These are phyloP conservation scores for Russula sp. DNA, from an alignment of 768 basidiomycete species.

Conservation along the genomic window DNA sequence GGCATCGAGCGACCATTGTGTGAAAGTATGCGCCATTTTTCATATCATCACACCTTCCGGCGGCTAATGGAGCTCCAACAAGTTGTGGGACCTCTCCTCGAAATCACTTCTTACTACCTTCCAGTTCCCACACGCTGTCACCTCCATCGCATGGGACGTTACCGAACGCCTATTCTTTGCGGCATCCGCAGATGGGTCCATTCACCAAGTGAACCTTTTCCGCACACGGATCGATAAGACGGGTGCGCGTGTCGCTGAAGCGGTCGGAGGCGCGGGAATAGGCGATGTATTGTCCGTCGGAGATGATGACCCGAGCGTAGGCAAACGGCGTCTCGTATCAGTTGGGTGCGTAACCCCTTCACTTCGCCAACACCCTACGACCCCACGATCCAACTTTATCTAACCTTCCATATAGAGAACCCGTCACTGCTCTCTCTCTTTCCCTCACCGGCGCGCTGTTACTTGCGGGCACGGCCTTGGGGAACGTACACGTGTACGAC, in stretches of 20 bases:
- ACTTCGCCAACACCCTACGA: neutral
- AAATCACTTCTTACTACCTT: slow-evolving; percentile 79
- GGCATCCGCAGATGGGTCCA: slow-evolving; percentile 64
- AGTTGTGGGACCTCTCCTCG: slow-evolving; percentile 81
- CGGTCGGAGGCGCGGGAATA: slow-evolving; percentile 67
- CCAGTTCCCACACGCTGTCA: slow-evolving; percentile 73
- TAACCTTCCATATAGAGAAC: slow-evolving; percentile 45
- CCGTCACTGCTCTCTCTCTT: slow-evolving; percentile 65
- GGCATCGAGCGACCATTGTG: slow-evolving; percentile 81
- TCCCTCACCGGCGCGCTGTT: slow-evolving; percentile 75
- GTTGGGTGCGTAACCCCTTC: slow-evolving; percentile 47
- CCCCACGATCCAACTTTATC: neutral
- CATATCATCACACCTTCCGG: neutral
- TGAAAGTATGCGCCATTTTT: slow-evolving; percentile 55
- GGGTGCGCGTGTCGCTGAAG: slow-evolving; percentile 52
- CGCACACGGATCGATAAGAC: slow-evolving; percentile 50
- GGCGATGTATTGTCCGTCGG: slow-evolving; percentile 67
- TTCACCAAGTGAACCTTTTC: slow-evolving; percentile 79
- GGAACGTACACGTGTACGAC: slow-evolving; percentile 76
- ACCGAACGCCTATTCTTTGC: slow-evolving; percentile 88
- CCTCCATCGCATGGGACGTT: slow-evolving; percentile 68
- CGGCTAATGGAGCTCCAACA: slow-evolving; percentile 20
- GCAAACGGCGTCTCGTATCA: slow-evolving; percentile 58
- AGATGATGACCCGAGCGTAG: slow-evolving; percentile 41
- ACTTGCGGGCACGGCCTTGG: slow-evolving; percentile 71